Percentiles rank a stretch among this genome's conserved stretches.
Evolutionary conservation across 148 eudicot genomes (phyloP).

Genomic region (Hydrangea macrophylla): DNA sequence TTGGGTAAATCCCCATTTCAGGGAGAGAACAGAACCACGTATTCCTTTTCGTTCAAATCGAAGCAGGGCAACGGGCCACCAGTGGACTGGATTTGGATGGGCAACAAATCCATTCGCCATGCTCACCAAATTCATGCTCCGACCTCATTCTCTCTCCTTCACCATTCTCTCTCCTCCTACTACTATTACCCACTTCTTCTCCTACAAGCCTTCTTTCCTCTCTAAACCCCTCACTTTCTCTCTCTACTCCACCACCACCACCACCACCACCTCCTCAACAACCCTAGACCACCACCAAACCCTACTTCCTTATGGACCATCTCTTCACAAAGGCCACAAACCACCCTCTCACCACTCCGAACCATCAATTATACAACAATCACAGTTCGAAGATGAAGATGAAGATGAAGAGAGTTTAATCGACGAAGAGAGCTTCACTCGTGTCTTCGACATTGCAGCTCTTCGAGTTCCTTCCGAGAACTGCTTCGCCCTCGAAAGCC

Average conservation of each 20-base stretch:
- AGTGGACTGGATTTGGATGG: too few species aligned
- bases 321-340: constrained; percentile 62
- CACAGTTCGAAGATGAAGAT: neutral
- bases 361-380: neutral
- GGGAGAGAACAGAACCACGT: too few species aligned
- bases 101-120: neutral
- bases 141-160: constrained; percentile 25
- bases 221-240: constrained; percentile 17
- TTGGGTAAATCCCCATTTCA: too few species aligned
- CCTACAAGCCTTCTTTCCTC: constrained; percentile 16
- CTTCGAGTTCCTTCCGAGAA: constrained; percentile 67
- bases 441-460: constrained; percentile 61
- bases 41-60: too few species aligned
- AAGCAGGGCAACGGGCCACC: too few species aligned
- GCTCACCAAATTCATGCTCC: constrained; percentile 28
- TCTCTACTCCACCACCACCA: constrained; percentile 22
- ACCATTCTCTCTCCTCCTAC: constrained; percentile 20
- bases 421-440: constrained; percentile 52
- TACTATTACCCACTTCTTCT: constrained; percentile 17
- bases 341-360: constrained; percentile 7
- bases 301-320: constrained; percentile 70
- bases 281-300: constrained; percentile 13
- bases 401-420: constrained; percentile 21
- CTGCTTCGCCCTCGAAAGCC: constrained; percentile 65
- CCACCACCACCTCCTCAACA: constrained; percentile 13